These are phyloP conservation scores for Theobroma grandiflorum DNA, from an alignment of 441 rosid species.

Conservation along the genomic window DNA sequence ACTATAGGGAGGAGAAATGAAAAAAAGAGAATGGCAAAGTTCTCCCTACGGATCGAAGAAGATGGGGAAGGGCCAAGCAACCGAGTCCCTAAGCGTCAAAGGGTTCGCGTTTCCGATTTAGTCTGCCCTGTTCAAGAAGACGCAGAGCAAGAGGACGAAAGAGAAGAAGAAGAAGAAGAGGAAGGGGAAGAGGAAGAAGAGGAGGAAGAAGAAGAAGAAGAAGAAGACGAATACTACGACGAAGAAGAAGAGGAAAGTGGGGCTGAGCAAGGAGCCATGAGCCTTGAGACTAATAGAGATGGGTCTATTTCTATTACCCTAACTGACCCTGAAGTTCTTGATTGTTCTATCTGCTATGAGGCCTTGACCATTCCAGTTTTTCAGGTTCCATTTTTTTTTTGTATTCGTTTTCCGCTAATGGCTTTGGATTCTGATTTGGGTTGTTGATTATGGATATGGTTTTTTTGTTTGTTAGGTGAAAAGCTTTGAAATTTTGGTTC, in stretches of 20 bases:
- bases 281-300: neutral
- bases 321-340: constrained; percentile 49
- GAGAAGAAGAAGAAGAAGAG: neutral
- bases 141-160: neutral
- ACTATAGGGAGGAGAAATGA: neutral
- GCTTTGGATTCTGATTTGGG: neutral
- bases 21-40: constrained; percentile 19
- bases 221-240: neutral
- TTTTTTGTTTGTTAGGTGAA: neutral
- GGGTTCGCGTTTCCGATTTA: neutral
- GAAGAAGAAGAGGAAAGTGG: constrained; percentile 7
- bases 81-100: constrained; percentile 22
- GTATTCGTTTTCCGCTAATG: neutral
- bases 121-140: neutral
- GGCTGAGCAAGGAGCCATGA: constrained; percentile 14
- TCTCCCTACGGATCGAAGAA: constrained; percentile 25
- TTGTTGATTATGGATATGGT: neutral
- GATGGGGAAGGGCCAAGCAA: constrained; percentile 32
- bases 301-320: constrained; percentile 33
- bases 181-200: neutral
- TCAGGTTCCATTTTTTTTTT: constrained; percentile 33
- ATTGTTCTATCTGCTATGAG: constrained; percentile 44
- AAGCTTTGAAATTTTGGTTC: neutral
- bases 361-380: constrained; percentile 44
- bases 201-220: neutral